Percentiles rank a stretch among this genome's conserved stretches.
Evolutionary conservation across 495 filamentous ascomycete genomes (phyloP).

Genomic region (Pyronema domesticum): DNA sequence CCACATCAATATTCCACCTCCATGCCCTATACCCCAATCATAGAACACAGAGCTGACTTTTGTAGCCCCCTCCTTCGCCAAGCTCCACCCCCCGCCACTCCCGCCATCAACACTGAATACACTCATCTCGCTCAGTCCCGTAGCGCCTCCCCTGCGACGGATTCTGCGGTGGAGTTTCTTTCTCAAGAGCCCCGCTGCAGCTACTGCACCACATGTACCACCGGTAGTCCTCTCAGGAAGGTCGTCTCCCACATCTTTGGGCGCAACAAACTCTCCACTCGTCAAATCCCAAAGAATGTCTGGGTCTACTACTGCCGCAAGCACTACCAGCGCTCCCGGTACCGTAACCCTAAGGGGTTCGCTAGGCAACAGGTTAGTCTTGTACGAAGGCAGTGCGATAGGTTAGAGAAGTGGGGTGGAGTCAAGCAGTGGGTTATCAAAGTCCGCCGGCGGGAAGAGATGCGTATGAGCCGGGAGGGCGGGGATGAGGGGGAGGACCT

Average conservation of each 20-base stretch:
- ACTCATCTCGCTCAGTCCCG: too few species aligned
- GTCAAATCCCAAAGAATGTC: constrained; percentile 41
- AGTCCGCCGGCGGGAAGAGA: constrained; percentile 39
- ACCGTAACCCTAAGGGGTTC: constrained; percentile 44
- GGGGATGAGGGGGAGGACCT: constrained; percentile 16
- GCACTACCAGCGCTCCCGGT: constrained; percentile 63
- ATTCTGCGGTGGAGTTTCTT: constrained; percentile 6
- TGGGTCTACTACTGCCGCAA: constrained; percentile 67
- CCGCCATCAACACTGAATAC: too few species aligned
- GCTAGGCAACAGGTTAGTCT: constrained; percentile 41
- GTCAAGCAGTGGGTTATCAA: constrained; percentile 30
- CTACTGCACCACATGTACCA: constrained; percentile 30
- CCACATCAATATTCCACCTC: neutral
- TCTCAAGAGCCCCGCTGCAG: constrained; percentile 20
- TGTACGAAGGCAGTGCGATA: constrained; percentile 38
- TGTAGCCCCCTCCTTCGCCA: too few species aligned
- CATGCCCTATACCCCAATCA: too few species aligned
- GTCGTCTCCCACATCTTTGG: constrained; percentile 72
- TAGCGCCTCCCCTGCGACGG: too few species aligned
- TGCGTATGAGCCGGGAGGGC: constrained; percentile 21
- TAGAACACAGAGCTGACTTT: too few species aligned
- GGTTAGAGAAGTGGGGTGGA: constrained; percentile 42
- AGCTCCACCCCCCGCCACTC: too few species aligned
- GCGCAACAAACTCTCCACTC: constrained; percentile 65
- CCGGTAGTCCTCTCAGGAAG: constrained; percentile 42